phyloP scores from a whole-genome alignment of 1,139 yeast species.

The Magnusiomyces ingens region DNA sequence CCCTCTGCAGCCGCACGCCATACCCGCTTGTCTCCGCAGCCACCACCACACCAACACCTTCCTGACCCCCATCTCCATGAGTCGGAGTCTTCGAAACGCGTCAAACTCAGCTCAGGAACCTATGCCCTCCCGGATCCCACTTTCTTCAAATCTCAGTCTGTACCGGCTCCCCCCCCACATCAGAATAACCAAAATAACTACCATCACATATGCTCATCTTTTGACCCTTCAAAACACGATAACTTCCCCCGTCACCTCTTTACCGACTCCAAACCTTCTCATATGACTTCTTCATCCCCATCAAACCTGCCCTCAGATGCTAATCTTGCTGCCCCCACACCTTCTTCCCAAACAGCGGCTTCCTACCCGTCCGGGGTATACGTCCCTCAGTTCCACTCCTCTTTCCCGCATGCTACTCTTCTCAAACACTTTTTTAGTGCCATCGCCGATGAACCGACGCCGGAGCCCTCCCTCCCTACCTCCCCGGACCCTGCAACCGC shows the following conservation, averaged over 20 bases:
- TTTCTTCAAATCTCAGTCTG: too few relatives aligned
- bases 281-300: too few relatives aligned
- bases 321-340: too few relatives aligned
- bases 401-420: constrained; percentile 19
- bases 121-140: too few relatives aligned
- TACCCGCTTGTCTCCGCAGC: constrained; percentile 12
- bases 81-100: neutral
- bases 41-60: constrained; percentile 4
- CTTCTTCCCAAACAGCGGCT: too few relatives aligned
- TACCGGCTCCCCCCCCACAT: too few relatives aligned
- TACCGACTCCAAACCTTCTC: neutral
- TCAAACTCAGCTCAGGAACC: too few relatives aligned
- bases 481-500: constrained; percentile 9
- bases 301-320: too few relatives aligned
- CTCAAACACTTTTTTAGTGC: constrained; percentile 18
- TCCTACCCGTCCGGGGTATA: constrained; percentile 1
- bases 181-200: too few relatives aligned
- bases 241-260: constrained; percentile 3
- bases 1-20: constrained; percentile 5
- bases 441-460: constrained; percentile 13
- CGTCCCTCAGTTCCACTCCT: constrained; percentile 23
- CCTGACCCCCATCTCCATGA: constrained; percentile 1
- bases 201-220: too few relatives aligned
- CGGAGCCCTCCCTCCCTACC: constrained; percentile 7
- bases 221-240: neutral